Conservation (phyloP, 352 stramenopile species). For the Saprolegnia parasitica region DNA sequence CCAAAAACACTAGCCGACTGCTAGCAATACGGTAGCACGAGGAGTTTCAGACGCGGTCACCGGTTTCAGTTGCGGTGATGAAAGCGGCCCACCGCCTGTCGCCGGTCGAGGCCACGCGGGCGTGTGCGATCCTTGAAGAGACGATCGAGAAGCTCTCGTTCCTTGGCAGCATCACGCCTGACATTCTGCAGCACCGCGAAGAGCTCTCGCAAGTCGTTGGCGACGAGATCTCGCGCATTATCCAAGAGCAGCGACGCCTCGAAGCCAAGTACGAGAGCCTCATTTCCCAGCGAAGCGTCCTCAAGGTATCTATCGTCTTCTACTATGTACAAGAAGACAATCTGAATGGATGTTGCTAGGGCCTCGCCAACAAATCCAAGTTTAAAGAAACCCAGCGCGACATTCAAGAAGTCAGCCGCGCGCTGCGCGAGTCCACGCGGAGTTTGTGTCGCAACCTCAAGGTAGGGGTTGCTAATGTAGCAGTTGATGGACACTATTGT, state of each 20-base stretch:
- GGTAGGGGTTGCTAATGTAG: constrained; percentile 25
- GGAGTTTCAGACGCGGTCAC: not conserved
- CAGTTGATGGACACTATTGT: not conserved
- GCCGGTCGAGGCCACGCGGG: constrained; percentile 59
- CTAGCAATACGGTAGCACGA: too few relatives aligned
- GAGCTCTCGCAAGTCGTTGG: constrained; percentile 89
- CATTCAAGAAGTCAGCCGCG: constrained; percentile 88
- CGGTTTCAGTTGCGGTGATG: not conserved
- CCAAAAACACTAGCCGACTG: too few relatives aligned
- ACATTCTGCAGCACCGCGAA: constrained; percentile 89
- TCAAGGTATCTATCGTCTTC: constrained; percentile 48
- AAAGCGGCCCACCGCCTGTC: constrained; percentile 35
- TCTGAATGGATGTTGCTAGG: constrained; percentile 31
- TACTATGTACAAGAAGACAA: not conserved
- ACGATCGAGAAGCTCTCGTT: constrained; percentile 89
- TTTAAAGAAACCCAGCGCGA: constrained; percentile 91
- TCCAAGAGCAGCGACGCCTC: constrained; percentile 84
- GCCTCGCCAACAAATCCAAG: constrained; percentile 89
- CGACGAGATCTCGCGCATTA: constrained; percentile 91
- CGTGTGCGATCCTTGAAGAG: constrained; percentile 83
- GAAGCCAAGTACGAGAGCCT: constrained; percentile 88
- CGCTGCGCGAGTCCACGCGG: constrained; percentile 88
- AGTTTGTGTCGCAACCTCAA: constrained; percentile 90
- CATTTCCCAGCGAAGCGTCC: constrained; percentile 73
- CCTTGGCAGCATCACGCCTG: constrained; percentile 85